Evolutionary conservation across 2,329 filamentous ascomycete genomes (phyloP).

Genomic region (Clathrospora elynae): DNA sequence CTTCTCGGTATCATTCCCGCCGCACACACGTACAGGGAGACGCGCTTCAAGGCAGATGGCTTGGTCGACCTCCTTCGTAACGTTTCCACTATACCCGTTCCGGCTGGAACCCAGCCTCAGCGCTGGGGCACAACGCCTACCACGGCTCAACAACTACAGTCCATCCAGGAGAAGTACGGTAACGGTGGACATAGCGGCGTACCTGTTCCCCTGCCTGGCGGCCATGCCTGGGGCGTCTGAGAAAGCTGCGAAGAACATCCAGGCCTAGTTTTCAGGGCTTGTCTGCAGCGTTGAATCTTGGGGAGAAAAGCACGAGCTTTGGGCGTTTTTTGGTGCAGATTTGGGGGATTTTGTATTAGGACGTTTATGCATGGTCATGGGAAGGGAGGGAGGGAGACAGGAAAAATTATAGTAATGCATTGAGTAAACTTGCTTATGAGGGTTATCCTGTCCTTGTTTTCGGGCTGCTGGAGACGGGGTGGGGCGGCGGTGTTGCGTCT

Average conservation of each 20-base stretch:
- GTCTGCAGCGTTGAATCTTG: too few relatives aligned
- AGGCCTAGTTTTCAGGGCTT: too few relatives aligned
- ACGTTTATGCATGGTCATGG: too few relatives aligned
- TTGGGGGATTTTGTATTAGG: too few relatives aligned
- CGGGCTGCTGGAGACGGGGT: too few relatives aligned
- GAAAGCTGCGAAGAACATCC: not conserved
- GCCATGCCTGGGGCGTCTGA: constrained; percentile 9
- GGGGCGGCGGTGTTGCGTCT: too few relatives aligned
- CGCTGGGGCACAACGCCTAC: constrained; percentile 34
- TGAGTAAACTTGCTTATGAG: too few relatives aligned
- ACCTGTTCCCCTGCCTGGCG: not conserved
- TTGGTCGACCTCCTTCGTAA: constrained; percentile 75
- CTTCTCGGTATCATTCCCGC: constrained; percentile 74
- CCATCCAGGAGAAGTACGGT: constrained; percentile 42
- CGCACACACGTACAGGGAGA: constrained; percentile 71
- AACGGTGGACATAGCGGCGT: constrained; percentile 16
- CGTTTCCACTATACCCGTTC: constrained; percentile 26
- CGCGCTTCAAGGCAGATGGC: constrained; percentile 70
- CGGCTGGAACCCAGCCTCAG: constrained; percentile 23
- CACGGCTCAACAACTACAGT: constrained; percentile 37
- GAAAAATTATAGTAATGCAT: too few relatives aligned
- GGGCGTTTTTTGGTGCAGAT: too few relatives aligned
- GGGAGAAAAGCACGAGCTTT: too few relatives aligned
- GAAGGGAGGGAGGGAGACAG: too few relatives aligned
- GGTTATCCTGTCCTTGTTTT: too few relatives aligned